Base-by-base conservation (phyloP, 495 filamentous ascomycete genomes). In the Xylaria curta region DNA sequence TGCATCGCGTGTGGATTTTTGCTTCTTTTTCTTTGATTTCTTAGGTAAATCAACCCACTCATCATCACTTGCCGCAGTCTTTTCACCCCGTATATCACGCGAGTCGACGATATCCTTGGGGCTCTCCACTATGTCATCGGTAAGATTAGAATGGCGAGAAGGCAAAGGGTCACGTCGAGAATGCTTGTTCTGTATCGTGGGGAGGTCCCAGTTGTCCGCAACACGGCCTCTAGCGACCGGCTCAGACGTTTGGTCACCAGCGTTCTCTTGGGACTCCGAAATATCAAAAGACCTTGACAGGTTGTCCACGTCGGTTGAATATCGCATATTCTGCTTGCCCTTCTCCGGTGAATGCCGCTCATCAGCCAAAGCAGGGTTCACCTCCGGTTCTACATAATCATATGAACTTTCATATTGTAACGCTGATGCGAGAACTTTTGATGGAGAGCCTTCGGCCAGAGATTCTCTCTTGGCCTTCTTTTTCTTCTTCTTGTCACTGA, bases 371-470 rank as follows among this genome's bases (percentile, higher is more conserved):
- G 24, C 0, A 36, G 24, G 53, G 19, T 56, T 70, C 72, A 72
- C 24, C 38, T 74, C 62, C 36, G 70, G 59, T n/a, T 70, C 49
- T 40, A 70, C 62, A 3, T 80, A 31, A 60, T 78, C 73, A 64
- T 76, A 75, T 44, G 78, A 84, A 33, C 75, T 74, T 63, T 84
- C 80, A 53, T 79, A 63, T 24, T 78, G 77, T 33, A 77, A 59
- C 33, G 68, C 73, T 1, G 73, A 71, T 51, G 58, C 67, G 24
- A 33, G 19, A 40, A 12, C 36, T 15, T 58, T 61, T 56, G 74
- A 65, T 40, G 76, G 70, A 67, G 72, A 71, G 31, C 76, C 75
- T 58, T 73, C 76, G 38, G 74, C 74, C 38, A 76, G 49, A 46
- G 73, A 73, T 10, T 64, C 71, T 64, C 76, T 79, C 67, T 76